Evolutionary conservation across 1,284 basidiomycete genomes (phyloP).

Genomic region (Leccinum subatratum): DNA sequence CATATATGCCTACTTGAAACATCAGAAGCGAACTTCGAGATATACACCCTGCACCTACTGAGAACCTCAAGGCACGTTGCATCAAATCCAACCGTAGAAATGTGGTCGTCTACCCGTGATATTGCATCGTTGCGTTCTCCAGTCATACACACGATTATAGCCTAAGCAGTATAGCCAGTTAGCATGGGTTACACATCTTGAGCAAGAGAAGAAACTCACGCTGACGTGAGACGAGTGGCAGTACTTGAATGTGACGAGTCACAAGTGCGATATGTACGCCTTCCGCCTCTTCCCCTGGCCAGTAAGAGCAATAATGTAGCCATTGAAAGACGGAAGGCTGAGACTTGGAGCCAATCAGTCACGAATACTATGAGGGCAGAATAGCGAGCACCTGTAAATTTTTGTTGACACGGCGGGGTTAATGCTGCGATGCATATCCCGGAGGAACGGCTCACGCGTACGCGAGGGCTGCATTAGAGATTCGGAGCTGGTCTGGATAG

Average conservation of each 20-base stretch:
- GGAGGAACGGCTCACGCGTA: too few species aligned
- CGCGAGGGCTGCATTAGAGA: too few species aligned
- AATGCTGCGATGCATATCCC: too few species aligned
- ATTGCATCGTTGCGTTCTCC: constrained; percentile 2
- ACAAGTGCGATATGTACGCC: not conserved
- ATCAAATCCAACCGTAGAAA: not conserved
- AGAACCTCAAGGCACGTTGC: not conserved
- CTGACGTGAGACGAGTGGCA: not conserved
- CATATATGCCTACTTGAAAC: constrained; percentile 3
- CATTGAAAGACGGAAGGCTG: constrained; percentile 1
- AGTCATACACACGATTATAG: not conserved
- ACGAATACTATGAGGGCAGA: not conserved
- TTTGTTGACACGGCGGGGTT: too few species aligned
- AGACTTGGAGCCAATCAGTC: not conserved
- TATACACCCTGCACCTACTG: not conserved
- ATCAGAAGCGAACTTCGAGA: not conserved
- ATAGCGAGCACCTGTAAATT: not conserved
- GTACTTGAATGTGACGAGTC: not conserved
- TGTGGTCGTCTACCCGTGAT: not conserved
- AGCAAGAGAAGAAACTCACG: constrained; percentile 1
- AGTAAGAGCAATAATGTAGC: not conserved
- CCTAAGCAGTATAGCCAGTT: not conserved
- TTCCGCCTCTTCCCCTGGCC: not conserved
- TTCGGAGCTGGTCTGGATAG: too few species aligned
- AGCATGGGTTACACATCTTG: not conserved